Base-by-base conservation (phyloP, 805 yeast species). In the Ogataea corticis region DNA sequence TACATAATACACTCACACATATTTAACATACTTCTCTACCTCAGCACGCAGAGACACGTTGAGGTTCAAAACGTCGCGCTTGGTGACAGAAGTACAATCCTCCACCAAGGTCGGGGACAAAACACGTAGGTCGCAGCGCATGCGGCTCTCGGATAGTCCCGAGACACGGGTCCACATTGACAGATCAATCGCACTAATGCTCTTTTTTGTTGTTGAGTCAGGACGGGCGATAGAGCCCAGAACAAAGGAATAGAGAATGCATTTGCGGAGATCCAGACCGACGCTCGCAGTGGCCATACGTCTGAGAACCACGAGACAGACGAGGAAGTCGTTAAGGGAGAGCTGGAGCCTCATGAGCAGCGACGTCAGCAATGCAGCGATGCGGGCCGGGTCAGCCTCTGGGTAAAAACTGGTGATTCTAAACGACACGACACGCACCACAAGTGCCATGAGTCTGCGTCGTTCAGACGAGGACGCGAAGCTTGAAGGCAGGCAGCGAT, bases 21-120 rank as follows among this genome's bases (percentile, higher is more conserved):
- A 44, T 40, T 57, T 57, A 21, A 58, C 54, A 29, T 56, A 40
- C 21, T 49, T 50, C 16, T 46, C 43, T 7, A 59, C 53, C 41
- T 53, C 57, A 4, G 38, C 27, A 29, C 49, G 38, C 29, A 59
- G 36, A 5, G 31, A 28, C 3, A 38, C 25, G 25, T 51, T 56
- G 21, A 55, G 30, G 11, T 12, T 27, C 3, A 27, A 31, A 14
- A 57, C 56, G 17, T 37, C 37, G 3, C 14, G n/a, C 11, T 23
- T 31, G 19, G 32, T 16, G 14, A 46, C 43, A 17, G 25, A 18
- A 13, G n/a, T 10, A 16, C 29, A 37, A 9, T 17, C 40, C 12
- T 15, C 43, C 37, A 35, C 33, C 3, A 52, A 28, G 2, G 21
- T 35, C 9, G 33, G 19, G 13, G 49, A 12, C 13, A 28, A 27